Conservation (phyloP, 2,329 filamentous ascomycete species). For the Colletotrichum karsti region DNA sequence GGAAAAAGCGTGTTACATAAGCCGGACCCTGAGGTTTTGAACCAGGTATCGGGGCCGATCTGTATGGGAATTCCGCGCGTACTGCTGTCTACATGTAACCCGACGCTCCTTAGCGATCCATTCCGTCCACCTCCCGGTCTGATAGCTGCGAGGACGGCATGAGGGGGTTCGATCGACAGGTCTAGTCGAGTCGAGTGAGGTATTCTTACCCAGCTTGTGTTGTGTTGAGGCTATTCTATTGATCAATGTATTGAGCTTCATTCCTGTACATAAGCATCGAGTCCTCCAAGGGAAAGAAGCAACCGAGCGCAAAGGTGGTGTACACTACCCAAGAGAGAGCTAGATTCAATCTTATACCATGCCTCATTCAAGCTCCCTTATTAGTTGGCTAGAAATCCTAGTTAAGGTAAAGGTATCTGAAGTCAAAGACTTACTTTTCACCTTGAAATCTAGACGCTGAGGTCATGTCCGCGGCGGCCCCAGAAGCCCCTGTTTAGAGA, state of each 20-base stretch:
- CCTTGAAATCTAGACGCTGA: no score
- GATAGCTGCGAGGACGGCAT: not conserved
- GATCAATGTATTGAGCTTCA: no score
- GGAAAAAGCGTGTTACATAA: not conserved
- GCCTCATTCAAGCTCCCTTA: no score
- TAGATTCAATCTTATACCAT: no score
- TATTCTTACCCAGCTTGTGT: not conserved
- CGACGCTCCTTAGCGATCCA: conserved; percentile 3
- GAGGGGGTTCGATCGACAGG: not conserved
- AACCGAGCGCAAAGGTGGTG: no score
- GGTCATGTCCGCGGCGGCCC: not conserved
- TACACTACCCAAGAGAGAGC: no score
- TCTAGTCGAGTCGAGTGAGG: not conserved
- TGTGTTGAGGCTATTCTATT: no score
- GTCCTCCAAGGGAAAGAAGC: no score
- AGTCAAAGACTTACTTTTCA: no score
- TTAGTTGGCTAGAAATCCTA: no score
- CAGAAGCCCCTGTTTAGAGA: conserved; percentile 17
- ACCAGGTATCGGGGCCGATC: not conserved
- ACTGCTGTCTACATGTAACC: conserved; percentile 3
- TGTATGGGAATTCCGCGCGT: conserved; percentile 6
- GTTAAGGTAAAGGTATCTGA: no score
- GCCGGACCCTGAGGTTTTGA: not conserved
- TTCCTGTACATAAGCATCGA: no score
- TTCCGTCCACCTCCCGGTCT: conserved; percentile 13